Evolutionary conservation across 345 rosid species (phyloP).

Genomic region (Nasturtium officinale): DNA sequence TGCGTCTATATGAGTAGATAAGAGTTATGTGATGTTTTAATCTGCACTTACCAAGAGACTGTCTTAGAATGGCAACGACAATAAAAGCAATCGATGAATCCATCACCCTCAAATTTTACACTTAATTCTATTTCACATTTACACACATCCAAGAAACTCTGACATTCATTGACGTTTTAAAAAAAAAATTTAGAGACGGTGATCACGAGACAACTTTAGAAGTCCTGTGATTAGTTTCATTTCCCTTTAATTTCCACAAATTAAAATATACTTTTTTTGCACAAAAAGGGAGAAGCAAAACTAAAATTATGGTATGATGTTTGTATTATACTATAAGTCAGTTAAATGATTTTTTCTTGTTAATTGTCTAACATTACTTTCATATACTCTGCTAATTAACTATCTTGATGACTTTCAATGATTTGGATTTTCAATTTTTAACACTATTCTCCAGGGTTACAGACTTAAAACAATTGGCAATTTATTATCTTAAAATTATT

Average conservation of each 20-base stretch:
- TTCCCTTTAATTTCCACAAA: neutral
- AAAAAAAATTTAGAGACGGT: constrained; percentile 1
- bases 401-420: neutral
- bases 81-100: constrained; percentile 38
- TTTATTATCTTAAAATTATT: neutral
- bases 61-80: constrained; percentile 41
- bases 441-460: neutral
- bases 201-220: constrained; percentile 28
- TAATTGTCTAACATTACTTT: neutral
- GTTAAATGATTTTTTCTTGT: neutral
- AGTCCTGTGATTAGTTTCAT: neutral
- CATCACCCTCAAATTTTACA: constrained; percentile 15
- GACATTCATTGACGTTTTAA: constrained; percentile 20
- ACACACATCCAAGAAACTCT: constrained; percentile 15
- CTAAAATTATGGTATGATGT: no score
- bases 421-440: neutral
- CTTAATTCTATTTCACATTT: constrained; percentile 16
- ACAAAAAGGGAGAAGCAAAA: neutral
- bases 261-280: neutral
- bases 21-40: constrained; percentile 30
- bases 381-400: neutral
- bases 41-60: constrained; percentile 26
- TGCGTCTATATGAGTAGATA: constrained; percentile 28
- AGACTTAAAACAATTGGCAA: neutral
- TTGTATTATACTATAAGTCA: no score